Base-by-base conservation (phyloP, 768 basidiomycete species). In the Lanmaoa pseudosensibilis region DNA sequence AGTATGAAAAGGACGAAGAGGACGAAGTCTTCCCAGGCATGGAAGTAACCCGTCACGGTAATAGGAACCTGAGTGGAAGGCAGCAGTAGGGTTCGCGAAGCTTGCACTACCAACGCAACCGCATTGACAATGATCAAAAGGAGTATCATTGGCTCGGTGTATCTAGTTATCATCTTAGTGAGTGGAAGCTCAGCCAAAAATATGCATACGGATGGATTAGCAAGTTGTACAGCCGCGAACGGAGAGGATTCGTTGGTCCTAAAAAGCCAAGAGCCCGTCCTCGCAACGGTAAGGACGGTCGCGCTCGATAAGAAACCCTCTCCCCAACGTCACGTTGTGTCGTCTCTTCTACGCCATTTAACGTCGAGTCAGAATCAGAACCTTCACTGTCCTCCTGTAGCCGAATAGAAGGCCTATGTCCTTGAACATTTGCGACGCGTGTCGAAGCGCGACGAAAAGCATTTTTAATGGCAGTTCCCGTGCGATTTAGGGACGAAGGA, bases 91-190 rank as follows among this genome's bases (percentile, higher is more conserved):
- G 86, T 74, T 51, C 75, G 80, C 36, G 88, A 82, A 9, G 92
- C 83, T 73, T 98, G 94, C 23, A 90, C 80, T 5, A 90, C 87
- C 48, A 98, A 77, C 21, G 95, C 78, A 54, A 92, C 77, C 19
- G 92, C 90, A 66, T 97, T 89, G 59, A 88, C 58, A 54, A 98
- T 79, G 67, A 98, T 97, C 50, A 94, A 78, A 23, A 89, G 63
- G 43, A 98, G 81, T 57, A 98, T 90, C 23, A 77, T 56, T 27
- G 92, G 92, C 74, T 98, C 96, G 18, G 94, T 95, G 81, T 84
- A 89, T 56, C 92, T 93, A 18, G 23, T 63, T 10, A 55, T 23
- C 11, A 25, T 36, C 33, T 48, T 44, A 55, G 51, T 30, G 43
- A 23, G n/a, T 16, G 48, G 23, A 56, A 10, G 25, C 25, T n/a